These are phyloP conservation scores for Phellinidium pouzarii DNA, from an alignment of 1,284 basidiomycete species.

Conservation along the genomic window DNA sequence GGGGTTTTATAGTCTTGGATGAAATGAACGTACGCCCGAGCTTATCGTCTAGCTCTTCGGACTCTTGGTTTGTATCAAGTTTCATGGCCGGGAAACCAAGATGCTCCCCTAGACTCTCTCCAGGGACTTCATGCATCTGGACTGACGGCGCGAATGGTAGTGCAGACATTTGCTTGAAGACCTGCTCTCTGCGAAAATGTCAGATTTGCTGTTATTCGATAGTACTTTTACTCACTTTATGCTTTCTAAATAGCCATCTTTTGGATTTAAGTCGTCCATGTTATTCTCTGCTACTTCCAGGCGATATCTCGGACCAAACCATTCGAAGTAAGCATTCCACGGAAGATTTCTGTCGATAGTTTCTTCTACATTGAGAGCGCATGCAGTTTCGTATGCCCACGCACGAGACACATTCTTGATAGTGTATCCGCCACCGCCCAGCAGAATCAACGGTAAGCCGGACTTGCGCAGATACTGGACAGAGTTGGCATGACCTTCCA, in stretches of 20 bases:
- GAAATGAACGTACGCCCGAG: slow-evolving; percentile 53
- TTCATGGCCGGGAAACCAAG: slow-evolving; percentile 41
- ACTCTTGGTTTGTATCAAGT: slow-evolving; percentile 37
- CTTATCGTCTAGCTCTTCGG: slow-evolving; percentile 57
- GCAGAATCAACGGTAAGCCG: slow-evolving; percentile 83
- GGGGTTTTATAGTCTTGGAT: background rate
- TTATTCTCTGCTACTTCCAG: slow-evolving; percentile 89
- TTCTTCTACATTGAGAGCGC: slow-evolving; percentile 79
- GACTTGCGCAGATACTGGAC: slow-evolving; percentile 83
- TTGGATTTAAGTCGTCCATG: slow-evolving; percentile 90
- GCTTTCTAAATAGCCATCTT: slow-evolving; percentile 74
- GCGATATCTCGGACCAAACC: slow-evolving; percentile 94
- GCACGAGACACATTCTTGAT: slow-evolving; percentile 92
- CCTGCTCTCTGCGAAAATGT: slow-evolving; percentile 43
- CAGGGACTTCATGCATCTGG: slow-evolving; percentile 79
- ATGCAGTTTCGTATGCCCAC: slow-evolving; percentile 97
- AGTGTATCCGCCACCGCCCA: slow-evolving; percentile 97
- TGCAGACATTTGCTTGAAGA: slow-evolving; percentile 74
- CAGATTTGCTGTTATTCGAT: slow-evolving; percentile 4
- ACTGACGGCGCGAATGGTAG: slow-evolving; percentile 83
- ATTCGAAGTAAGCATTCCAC: slow-evolving; percentile 96
- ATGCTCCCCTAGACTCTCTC: slow-evolving; percentile 57
- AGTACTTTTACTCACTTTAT: slow-evolving; percentile 51
- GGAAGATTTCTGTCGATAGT: slow-evolving; percentile 80
- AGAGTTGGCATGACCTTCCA: slow-evolving; percentile 91